Conservation (phyloP, 805 yeast genomes). For the Saturnispora saitoi region DNA sequence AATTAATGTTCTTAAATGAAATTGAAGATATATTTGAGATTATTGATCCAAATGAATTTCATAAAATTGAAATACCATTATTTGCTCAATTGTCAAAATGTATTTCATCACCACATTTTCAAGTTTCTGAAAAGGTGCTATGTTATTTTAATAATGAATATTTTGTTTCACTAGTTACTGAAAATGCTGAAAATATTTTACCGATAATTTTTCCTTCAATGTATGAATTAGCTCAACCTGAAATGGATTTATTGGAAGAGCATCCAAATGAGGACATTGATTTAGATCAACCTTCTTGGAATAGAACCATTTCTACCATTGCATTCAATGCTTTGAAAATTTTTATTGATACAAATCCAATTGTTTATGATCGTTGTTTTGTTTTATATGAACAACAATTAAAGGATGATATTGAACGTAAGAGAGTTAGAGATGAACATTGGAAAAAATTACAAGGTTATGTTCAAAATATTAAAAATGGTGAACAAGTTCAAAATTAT, state of each 20-base stretch:
- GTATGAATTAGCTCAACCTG: conserved; percentile 62
- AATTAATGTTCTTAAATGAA: conserved; percentile 91
- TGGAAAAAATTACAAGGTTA: conserved; percentile 64
- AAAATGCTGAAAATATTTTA: conserved; percentile 82
- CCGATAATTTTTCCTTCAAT: conserved; percentile 88
- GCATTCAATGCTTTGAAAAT: conserved; percentile 86
- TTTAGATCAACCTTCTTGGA: conserved; percentile 65
- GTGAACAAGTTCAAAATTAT: conserved; percentile 44
- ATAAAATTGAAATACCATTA: conserved; percentile 83
- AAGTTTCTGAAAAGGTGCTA: conserved; percentile 90
- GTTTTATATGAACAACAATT: conserved; percentile 72
- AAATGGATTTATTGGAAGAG: conserved; percentile 25
- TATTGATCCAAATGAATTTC: conserved; percentile 87
- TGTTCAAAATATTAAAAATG: conserved; percentile 32
- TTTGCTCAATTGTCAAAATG: conserved; percentile 92
- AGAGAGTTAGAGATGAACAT: conserved; percentile 52
- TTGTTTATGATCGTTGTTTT: conserved; percentile 88
- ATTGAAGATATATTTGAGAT: conserved; percentile 95
- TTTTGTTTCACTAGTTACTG: conserved; percentile 82
- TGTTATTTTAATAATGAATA: conserved; percentile 94
- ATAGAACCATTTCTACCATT: conserved; percentile 82
- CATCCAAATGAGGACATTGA: conserved; percentile 30
- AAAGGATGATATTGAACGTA: conserved; percentile 61
- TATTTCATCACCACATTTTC: conserved; percentile 92
- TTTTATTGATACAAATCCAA: conserved; percentile 88